Conservation (phyloP, 371 early-diverging fungal genomes). For the Lichtheimia ramosa region DNA sequence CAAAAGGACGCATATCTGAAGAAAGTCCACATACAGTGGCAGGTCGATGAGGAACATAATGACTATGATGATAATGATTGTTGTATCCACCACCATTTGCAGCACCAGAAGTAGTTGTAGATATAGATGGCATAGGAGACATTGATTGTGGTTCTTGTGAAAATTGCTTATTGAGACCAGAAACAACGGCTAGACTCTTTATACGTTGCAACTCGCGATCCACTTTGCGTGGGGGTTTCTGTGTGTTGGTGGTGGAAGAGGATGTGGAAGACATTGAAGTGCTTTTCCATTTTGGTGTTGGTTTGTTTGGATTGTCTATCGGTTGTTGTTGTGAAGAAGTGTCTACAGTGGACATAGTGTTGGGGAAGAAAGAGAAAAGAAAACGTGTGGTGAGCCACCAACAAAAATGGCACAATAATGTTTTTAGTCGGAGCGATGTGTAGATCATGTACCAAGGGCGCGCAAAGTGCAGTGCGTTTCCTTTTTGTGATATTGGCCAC, state of each 20-base stretch:
- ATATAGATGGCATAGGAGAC: conserved; percentile 15
- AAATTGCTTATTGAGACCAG: conserved; percentile 38
- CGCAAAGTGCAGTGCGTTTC: no score
- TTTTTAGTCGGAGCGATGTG: conserved; percentile 1
- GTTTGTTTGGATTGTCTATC: not conserved
- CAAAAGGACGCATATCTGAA: not conserved
- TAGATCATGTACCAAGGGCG: no score
- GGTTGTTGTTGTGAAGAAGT: not conserved
- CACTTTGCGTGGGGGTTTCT: conserved; percentile 21
- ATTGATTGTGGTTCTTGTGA: conserved; percentile 19
- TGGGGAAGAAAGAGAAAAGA: conserved; percentile 2
- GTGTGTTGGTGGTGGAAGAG: not conserved
- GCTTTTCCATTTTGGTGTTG: conserved; percentile 1
- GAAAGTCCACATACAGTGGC: not conserved
- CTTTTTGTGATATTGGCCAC: no score
- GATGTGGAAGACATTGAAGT: not conserved
- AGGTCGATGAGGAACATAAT: not conserved
- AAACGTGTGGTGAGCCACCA: not conserved
- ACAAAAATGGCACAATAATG: conserved; percentile 1
- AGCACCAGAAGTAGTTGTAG: not conserved
- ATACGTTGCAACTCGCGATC: conserved; percentile 44
- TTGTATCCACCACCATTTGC: no score
- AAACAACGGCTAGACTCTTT: conserved; percentile 45
- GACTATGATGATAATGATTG: not conserved
- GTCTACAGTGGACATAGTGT: not conserved